Conservation (phyloP, 805 yeast genomes). For the Vanderwaltozyma polyspora region DNA sequence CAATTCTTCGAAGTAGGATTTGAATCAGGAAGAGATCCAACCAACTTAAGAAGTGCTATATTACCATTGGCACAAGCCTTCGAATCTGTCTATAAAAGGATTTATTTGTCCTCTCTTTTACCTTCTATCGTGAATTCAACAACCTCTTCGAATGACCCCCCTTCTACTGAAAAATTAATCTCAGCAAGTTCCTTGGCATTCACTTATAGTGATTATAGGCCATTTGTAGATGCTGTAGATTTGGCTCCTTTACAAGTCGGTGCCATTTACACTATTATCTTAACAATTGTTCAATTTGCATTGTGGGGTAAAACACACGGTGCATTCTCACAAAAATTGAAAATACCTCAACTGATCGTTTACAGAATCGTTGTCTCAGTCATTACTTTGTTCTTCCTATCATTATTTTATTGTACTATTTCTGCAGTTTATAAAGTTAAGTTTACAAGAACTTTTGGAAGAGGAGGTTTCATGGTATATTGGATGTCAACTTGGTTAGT, state of each 20-base stretch:
- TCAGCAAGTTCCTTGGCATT: constrained; percentile 27
- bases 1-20: constrained; percentile 32
- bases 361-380: constrained; percentile 43
- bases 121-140: constrained; percentile 14
- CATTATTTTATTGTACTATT: constrained; percentile 48
- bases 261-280: constrained; percentile 54
- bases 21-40: constrained; percentile 56
- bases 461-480: constrained; percentile 59
- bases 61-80: constrained; percentile 33
- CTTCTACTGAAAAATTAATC: constrained; percentile 12
- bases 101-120: constrained; percentile 11
- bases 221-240: constrained; percentile 39
- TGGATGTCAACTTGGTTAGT: constrained; percentile 62
- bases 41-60: constrained; percentile 35
- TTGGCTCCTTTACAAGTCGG: constrained; percentile 69
- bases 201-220: constrained; percentile 34
- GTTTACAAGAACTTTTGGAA: constrained; percentile 48
- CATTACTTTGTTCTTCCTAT: constrained; percentile 41
- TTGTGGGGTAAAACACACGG: constrained; percentile 49
- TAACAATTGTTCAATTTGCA: constrained; percentile 60
- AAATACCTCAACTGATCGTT: constrained; percentile 34
- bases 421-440: constrained; percentile 60
- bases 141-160: constrained; percentile 5
- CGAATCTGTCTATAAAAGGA: constrained; percentile 11
- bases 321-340: constrained; percentile 35